Evolutionary conservation across 768 basidiomycete genomes (phyloP), one percentile per base, ranked within the genome.

Genomic region (Chalciporus pseudorubinellus): DNA sequence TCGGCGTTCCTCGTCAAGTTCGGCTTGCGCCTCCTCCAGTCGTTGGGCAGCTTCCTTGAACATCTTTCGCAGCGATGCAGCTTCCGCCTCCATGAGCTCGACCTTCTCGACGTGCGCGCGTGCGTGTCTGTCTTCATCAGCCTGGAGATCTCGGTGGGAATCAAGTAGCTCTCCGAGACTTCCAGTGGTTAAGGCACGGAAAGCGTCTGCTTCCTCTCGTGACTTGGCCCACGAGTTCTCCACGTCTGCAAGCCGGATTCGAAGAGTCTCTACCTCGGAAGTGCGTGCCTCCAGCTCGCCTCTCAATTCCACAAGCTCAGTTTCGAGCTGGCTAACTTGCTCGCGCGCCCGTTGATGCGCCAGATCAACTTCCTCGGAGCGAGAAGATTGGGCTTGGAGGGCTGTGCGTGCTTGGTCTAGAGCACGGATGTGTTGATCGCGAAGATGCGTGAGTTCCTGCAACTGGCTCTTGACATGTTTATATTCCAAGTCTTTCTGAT

Each of bases 181-280:
- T 42, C 86, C 84, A 2, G 92, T 95, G 3, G 94, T 94, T 46
- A 93, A 74, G 19, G 89, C 87, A 48, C 93, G 78, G 68, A 94
- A 84, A 2, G 88, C 83, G 67, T 97, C 95, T 3, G 93, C 92
- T 73, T 98, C 93, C 71, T 95, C 89, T 13, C 93, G 83, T 39
- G 92, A 92, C 68, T 92, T 89, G 21, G 89, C 82, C 86, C 93
- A 97, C 9, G 88, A 83, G 63, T 89, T 92, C 72, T 97, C 95
- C 39, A 87, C 84, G 48, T 95, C 91, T 21, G 80, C 74, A 39
- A 95, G 71, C 48, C 87, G 77, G 10, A 76, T 71, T 40, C 82
- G 79, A 6, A 85, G 76, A 9, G 81, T 69, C 54, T 95, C 92
- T 14, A 83, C 80, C 66, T 97, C 95, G 3, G 79, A 73, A 1